Base-by-base conservation (phyloP, 2,329 filamentous ascomycete genomes). In the Nothopassalora personata region DNA sequence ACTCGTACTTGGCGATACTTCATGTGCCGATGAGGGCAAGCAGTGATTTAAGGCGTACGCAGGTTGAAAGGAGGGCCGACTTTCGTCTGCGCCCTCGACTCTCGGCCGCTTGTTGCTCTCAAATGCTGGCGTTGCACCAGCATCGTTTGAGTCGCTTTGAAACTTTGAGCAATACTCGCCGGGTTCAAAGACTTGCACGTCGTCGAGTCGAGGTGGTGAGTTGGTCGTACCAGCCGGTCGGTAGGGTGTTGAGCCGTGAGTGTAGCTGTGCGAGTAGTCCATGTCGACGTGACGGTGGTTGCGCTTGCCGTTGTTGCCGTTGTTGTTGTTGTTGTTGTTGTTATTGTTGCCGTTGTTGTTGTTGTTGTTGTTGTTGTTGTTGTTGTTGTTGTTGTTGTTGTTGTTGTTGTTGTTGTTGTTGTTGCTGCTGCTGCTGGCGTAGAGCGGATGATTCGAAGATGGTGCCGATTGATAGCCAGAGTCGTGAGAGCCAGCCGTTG, bases 131-230 rank as follows among this genome's bases (percentile, higher is more conserved):
- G 60, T 36, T 31, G 54, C 45, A 53, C 64, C 63, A 61, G 62
- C 49, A 59, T 58, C 36, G 56, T 61, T 58, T 61, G 56, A 59
- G 62, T 61, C 62, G 60, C 48, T 62, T 60, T 53, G 51, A 55
- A 66, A 66, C 64, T 67, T 66, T 45, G 63, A 66, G 61, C 68
- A 63, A 62, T 63, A 71, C n/a, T 64, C 67, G 60, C 56, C 59
- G 18, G 68, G 68, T 30, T 69, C 65, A 59, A 65, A 68, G 47
- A 68, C 61, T 47, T 64, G 60, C 39, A 66, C 52, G 34, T 66
- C 57, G 58, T 62, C 58, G 56, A 59, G 46, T 10, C 47, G 57
- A 49, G 54, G 48, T 50, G 58, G 60, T 23, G 53, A n/a, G 45
- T 58, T 8, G 43, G 54, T 49, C 15, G 70, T 68, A 62, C 74